Conservation (phyloP, 768 basidiomycete species). For the Dacryopinax spathularia region DNA sequence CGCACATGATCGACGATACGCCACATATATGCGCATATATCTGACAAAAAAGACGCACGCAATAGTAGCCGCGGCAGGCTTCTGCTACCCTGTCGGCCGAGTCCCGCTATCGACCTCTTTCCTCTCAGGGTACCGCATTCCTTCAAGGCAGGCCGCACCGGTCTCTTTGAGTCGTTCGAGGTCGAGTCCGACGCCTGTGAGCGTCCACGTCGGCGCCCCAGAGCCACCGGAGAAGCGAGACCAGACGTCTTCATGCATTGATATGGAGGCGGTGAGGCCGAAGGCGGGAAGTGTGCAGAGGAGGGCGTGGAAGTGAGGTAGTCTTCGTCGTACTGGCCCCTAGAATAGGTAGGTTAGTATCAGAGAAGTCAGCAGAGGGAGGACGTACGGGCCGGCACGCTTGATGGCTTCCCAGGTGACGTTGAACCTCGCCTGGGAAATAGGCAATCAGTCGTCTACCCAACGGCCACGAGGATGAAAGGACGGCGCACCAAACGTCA, state of each 20-base stretch:
- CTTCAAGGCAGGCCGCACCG: conserved; percentile 75
- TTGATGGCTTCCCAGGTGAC: conserved; percentile 97
- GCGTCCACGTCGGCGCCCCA: conserved; percentile 92
- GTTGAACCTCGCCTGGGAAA: too few species aligned
- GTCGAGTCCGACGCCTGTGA: conserved; percentile 76
- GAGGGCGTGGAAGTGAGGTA: conserved; percentile 66
- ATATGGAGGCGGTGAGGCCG: conserved; percentile 58
- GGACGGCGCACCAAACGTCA: conserved; percentile 71
- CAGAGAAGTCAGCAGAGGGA: neutral
- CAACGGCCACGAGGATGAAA: too few species aligned
- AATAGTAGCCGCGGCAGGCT: conserved; percentile 82
- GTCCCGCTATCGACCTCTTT: conserved; percentile 63
- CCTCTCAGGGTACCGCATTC: conserved; percentile 62
- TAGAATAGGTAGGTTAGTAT: conserved; percentile 1
- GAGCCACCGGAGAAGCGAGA: conserved; percentile 88
- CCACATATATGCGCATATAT: too few species aligned
- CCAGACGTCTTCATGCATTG: conserved; percentile 91
- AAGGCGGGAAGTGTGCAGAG: conserved; percentile 56
- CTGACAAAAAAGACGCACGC: conserved; percentile 31
- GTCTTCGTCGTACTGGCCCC: conserved; percentile 68
- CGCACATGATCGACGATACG: too few species aligned
- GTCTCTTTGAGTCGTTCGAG: conserved; percentile 61
- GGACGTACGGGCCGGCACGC: conserved; percentile 78
- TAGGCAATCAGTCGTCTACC: too few species aligned
- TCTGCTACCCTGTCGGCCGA: conserved; percentile 91